A percentile compares a stretch with the other conserved stretches of the same genome.
Conservation (phyloP, 1,284 basidiomycete species). For the Microbotryum lychnidis-dioicae region DNA sequence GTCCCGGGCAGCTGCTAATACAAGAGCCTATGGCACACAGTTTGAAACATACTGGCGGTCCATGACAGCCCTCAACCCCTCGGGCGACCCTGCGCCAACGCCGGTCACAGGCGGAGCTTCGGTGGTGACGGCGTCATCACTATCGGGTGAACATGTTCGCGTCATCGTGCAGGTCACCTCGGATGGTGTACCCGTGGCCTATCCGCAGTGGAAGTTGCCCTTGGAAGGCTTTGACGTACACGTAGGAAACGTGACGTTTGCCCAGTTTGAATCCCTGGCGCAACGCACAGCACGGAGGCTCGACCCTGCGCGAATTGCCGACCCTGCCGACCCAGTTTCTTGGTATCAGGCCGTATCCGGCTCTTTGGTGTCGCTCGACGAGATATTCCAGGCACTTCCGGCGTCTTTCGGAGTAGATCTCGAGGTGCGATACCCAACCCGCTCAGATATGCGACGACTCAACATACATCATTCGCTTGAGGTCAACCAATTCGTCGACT, state of each 20-base stretch:
- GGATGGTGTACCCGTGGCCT: conserved; percentile 79
- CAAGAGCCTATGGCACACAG: not conserved
- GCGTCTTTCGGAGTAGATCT: conserved; percentile 64
- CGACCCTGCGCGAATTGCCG: conserved; percentile 30
- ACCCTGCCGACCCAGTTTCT: conserved; percentile 44
- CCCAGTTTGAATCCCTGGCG: conserved; percentile 68
- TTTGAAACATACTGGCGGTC: conserved; percentile 94
- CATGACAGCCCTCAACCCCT: conserved; percentile 43
- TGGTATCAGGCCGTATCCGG: conserved; percentile 53
- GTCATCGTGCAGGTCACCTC: conserved; percentile 83
- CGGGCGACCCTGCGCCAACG: conserved; percentile 12
- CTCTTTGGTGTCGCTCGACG: conserved; percentile 61
- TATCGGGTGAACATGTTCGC: conserved; percentile 79
- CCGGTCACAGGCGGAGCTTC: conserved; percentile 25
- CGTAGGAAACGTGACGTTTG: conserved; percentile 71
- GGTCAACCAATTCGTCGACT: conserved; percentile 72
- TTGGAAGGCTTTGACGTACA: conserved; percentile 64
- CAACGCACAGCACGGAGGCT: conserved; percentile 47
- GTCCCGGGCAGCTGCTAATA: not conserved
- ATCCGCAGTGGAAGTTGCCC: conserved; percentile 62
- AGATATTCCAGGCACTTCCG: conserved; percentile 67
- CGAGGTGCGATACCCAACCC: conserved; percentile 58
- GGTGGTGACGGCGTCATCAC: conserved; percentile 70
- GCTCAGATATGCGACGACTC: conserved; percentile 44
- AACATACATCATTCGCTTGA: conserved; percentile 48